Conservation (phyloP, 805 yeast species). For the Yarrowia alimentaria region DNA sequence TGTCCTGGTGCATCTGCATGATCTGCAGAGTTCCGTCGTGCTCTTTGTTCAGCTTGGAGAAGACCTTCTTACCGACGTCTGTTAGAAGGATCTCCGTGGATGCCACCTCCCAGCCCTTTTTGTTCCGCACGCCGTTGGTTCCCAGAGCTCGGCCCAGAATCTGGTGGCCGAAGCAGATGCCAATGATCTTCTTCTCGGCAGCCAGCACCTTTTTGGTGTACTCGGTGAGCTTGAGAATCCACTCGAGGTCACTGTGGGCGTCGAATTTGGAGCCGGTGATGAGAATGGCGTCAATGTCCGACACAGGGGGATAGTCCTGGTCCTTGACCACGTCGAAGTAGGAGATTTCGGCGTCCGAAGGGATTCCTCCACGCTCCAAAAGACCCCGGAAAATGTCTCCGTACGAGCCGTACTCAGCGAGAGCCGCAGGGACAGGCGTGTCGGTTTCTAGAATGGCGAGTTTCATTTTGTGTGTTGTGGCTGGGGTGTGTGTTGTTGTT, state of each 20-base stretch:
- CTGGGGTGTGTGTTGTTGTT: not conserved
- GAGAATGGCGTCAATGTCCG: slow-evolving; percentile 38
- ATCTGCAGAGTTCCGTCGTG: slow-evolving; percentile 41
- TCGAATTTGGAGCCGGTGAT: slow-evolving; percentile 43
- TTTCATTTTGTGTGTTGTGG: slow-evolving; percentile 6
- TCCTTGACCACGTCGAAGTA: slow-evolving; percentile 38
- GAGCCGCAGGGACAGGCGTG: slow-evolving; percentile 35
- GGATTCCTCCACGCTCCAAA: slow-evolving; percentile 36
- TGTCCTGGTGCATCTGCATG: slow-evolving; percentile 60
- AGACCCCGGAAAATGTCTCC: slow-evolving; percentile 38
- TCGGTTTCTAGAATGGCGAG: slow-evolving; percentile 43
- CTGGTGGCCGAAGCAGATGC: slow-evolving; percentile 90
- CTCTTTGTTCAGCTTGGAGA: slow-evolving; percentile 35
- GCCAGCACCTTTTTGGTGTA: slow-evolving; percentile 33
- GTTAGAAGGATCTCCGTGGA: slow-evolving; percentile 51
- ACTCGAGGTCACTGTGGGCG: slow-evolving; percentile 39
- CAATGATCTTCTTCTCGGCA: slow-evolving; percentile 33
- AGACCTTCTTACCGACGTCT: slow-evolving; percentile 43
- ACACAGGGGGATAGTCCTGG: slow-evolving; percentile 36
- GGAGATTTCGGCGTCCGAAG: slow-evolving; percentile 29
- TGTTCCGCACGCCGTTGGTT: slow-evolving; percentile 54
- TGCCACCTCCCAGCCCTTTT: slow-evolving; percentile 74
- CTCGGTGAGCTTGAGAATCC: slow-evolving; percentile 41
- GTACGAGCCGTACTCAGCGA: slow-evolving; percentile 38
- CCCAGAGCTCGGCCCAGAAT: slow-evolving; percentile 67